Evolutionary conservation across 768 basidiomycete species (phyloP).

Genomic region (Ephemerocybe angulata): DNA sequence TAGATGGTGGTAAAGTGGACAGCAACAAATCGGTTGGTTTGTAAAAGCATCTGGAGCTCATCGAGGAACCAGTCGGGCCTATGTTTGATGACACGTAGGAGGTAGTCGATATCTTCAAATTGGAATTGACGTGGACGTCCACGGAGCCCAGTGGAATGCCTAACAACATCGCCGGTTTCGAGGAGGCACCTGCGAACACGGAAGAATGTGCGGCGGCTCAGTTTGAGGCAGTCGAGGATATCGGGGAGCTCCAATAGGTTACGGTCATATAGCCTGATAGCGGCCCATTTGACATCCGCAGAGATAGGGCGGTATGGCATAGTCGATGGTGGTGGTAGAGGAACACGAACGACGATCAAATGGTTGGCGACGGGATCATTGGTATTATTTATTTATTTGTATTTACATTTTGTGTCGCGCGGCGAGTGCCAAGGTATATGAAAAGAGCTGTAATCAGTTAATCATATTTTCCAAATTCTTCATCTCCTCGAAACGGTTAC

Average conservation of each 20-base stretch:
- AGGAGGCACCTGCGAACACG: conserved; percentile 20
- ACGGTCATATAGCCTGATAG: conserved; percentile 18
- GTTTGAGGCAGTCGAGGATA: conserved; percentile 22
- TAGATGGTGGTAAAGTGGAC: conserved; percentile 31
- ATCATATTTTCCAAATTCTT: too few relatives aligned
- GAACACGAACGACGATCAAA: too few relatives aligned
- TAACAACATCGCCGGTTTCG: conserved; percentile 26
- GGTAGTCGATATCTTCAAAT: conserved; percentile 21
- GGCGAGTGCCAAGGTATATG: not conserved
- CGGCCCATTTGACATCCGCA: conserved; percentile 19
- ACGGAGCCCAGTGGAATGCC: conserved; percentile 1
- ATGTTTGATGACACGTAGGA: conserved; percentile 18
- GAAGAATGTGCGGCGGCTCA: conserved; percentile 21
- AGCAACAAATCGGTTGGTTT: conserved; percentile 28
- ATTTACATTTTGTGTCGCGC: not conserved
- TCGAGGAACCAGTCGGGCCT: conserved; percentile 32
- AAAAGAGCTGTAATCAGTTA: not conserved
- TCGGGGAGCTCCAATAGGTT: conserved; percentile 15
- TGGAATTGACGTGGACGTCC: conserved; percentile 4
- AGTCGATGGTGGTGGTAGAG: too few relatives aligned
- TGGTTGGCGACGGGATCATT: too few relatives aligned
- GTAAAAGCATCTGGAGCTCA: conserved; percentile 25
- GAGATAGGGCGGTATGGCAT: conserved; percentile 9
- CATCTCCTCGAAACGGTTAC: too few relatives aligned
- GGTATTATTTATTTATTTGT: not conserved